These are phyloP conservation scores for Saraca asoca DNA, from an alignment of 331 rosid species.

Conservation along the genomic window DNA sequence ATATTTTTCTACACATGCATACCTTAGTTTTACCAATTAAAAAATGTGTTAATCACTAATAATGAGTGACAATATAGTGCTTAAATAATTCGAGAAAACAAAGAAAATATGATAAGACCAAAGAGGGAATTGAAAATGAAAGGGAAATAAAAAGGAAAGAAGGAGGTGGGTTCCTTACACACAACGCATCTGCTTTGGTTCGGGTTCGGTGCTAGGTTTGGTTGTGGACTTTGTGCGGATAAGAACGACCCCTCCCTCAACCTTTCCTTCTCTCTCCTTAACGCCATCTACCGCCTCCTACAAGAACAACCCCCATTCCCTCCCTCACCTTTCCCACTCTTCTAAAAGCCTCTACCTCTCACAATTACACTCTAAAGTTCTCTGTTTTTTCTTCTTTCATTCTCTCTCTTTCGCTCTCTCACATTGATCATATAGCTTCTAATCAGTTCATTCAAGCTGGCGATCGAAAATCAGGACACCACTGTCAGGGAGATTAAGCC, in stretches of 20 bases:
- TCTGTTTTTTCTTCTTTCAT: slow-evolving; percentile 1
- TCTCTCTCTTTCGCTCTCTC: slow-evolving; percentile 17
- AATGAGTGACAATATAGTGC: slow-evolving; percentile 27
- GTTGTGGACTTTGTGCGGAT: slow-evolving; percentile 86
- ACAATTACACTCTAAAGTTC: background rate
- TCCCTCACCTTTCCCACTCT: slow-evolving; percentile 51
- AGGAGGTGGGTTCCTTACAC: slow-evolving; percentile 77
- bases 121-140: slow-evolving; percentile 60
- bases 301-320: slow-evolving; percentile 73
- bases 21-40: background rate
- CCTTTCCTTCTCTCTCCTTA: slow-evolving; percentile 38
- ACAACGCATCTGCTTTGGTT: slow-evolving; percentile 53
- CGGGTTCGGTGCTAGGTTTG: slow-evolving; percentile 58
- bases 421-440: background rate
- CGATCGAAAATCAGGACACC: slow-evolving; percentile 79
- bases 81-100: background rate
- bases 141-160: slow-evolving; percentile 63
- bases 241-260: slow-evolving; percentile 65
- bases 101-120: slow-evolving; percentile 44
- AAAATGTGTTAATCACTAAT: slow-evolving; percentile 33
- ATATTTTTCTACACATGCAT: too few relatives aligned
- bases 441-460: slow-evolving; percentile 56
- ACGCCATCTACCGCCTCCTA: slow-evolving; percentile 70
- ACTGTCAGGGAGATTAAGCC: slow-evolving; percentile 85
- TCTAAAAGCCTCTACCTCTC: slow-evolving; percentile 2